phyloP scores from a whole-genome alignment of 2,329 filamentous ascomycete species.

The Myriosclerotinia curreyana region DNA sequence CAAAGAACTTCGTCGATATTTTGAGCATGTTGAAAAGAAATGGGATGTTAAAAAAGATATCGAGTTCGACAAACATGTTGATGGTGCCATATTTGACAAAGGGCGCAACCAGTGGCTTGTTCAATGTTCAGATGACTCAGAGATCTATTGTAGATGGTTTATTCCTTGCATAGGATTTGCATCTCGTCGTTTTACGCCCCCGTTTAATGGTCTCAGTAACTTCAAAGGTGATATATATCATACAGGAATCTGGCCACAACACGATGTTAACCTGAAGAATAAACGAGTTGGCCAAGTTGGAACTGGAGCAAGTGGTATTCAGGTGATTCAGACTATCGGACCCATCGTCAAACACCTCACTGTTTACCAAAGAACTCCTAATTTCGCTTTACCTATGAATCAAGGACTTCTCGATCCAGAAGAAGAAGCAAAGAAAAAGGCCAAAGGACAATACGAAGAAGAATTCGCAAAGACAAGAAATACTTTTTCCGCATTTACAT shows the following conservation, averaged over 20 bases:
- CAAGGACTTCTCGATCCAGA: conserved; percentile 35
- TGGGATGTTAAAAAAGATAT: conserved; percentile 50
- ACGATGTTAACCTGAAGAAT: conserved; percentile 46
- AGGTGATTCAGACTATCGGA: conserved; percentile 31
- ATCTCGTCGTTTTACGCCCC: conserved; percentile 31
- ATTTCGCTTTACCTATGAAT: conserved; percentile 40
- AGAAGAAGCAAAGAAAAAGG: conserved; percentile 26
- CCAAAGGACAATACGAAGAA: conserved; percentile 37
- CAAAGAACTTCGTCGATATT: conserved; percentile 54
- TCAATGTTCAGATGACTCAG: conserved; percentile 40
- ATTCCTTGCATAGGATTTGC: conserved; percentile 34
- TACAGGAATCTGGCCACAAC: conserved; percentile 28
- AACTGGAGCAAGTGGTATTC: conserved; percentile 33
- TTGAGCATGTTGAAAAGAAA: conserved; percentile 56
- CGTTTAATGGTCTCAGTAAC: conserved; percentile 31
- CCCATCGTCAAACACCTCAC: conserved; percentile 41
- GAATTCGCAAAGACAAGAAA: conserved; percentile 37
- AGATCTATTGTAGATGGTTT: conserved; percentile 30
- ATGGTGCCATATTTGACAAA: conserved; percentile 43
- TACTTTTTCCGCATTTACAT: conserved; percentile 37
- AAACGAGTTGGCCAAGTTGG: conserved; percentile 28
- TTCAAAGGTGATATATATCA: conserved; percentile 35
- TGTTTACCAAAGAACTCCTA: conserved; percentile 57
- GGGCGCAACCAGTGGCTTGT: conserved; percentile 43
- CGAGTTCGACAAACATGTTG: conserved; percentile 43